A percentile compares a stretch with the other conserved stretches of the same genome.
Conservation (phyloP, 1,139 yeast genomes). For the Arxiozyma telluris region DNA sequence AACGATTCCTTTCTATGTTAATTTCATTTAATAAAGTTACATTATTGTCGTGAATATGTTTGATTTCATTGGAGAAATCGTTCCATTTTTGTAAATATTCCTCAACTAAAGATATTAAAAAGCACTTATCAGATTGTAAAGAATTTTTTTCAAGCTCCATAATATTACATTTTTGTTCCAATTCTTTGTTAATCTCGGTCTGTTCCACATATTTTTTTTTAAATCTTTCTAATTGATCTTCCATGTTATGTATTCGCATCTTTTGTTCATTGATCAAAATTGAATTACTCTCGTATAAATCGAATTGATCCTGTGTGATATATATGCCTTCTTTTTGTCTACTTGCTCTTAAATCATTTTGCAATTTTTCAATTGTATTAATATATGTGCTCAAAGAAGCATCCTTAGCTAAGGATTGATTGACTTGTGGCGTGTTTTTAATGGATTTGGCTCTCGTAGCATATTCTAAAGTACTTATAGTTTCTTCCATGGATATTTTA, state of each 20-base stretch:
- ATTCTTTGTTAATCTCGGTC: conserved; percentile 17
- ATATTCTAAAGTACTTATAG: conserved; percentile 73
- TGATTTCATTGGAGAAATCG: conserved; percentile 18
- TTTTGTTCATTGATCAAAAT: conserved; percentile 41
- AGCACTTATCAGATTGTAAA: conserved; percentile 30
- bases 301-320: conserved; percentile 41
- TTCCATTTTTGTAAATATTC: conserved; percentile 14
- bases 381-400: conserved; percentile 42
- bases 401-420: conserved; percentile 44
- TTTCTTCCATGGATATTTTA: conserved; percentile 61
- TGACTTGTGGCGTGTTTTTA: conserved; percentile 63
- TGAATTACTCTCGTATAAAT: conserved; percentile 36
- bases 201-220: conserved; percentile 29
- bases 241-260: conserved; percentile 37
- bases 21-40: conserved; percentile 14
- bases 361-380: conserved; percentile 47
- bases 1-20: conserved; percentile 17
- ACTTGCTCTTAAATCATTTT: conserved; percentile 54
- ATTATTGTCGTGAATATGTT: conserved; percentile 17
- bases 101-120: conserved; percentile 16
- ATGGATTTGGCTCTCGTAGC: conserved; percentile 77
- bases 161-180: conserved; percentile 22
- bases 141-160: conserved; percentile 26
- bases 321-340: conserved; percentile 60
- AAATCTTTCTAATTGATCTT: conserved; percentile 35